Percentiles rank a stretch among this genome's conserved stretches.
phyloP scores from a whole-genome alignment of 192 early-diverging fungal species.

The Backusella parvicylindrica region DNA sequence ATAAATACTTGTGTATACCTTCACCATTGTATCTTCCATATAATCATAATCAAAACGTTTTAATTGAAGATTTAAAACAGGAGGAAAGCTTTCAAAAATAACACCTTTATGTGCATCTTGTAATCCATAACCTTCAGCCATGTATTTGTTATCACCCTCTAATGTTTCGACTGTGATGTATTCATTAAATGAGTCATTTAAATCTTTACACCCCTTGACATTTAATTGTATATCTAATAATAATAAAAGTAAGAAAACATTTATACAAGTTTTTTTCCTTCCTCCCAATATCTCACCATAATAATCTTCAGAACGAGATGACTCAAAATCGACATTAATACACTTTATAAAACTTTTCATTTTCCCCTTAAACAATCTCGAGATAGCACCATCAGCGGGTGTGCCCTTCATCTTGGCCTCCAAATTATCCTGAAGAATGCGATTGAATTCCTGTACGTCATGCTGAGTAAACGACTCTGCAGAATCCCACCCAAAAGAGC shows the following conservation, averaged over 20 bases:
- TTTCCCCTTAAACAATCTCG: conserved; percentile 88
- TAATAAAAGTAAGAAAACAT: background rate
- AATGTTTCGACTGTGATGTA: conserved; percentile 90
- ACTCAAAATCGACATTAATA: conserved; percentile 92
- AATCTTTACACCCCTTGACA: conserved; percentile 88
- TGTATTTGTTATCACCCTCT: conserved; percentile 96
- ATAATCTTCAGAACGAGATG: conserved; percentile 90
- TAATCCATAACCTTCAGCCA: conserved; percentile 88
- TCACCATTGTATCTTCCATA: conserved; percentile 84
- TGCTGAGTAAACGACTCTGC: conserved; percentile 96
- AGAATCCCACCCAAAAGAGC: conserved; percentile 98
- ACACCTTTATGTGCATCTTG: conserved; percentile 97
- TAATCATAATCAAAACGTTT: conserved; percentile 99
- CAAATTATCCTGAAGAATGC: conserved; percentile 95
- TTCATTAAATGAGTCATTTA: conserved; percentile 87
- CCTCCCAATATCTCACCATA: conserved; percentile 56
- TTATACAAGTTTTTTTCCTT: background rate
- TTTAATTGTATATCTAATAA: conserved; percentile 89
- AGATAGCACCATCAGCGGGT: conserved; percentile 87
- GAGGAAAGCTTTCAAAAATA: conserved; percentile 89
- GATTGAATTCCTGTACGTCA: conserved; percentile 97
- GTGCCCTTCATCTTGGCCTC: conserved; percentile 98
- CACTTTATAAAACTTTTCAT: conserved; percentile 98
- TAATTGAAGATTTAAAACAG: conserved; percentile 92
- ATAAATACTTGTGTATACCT: conserved; percentile 42